Percentiles rank a stretch among this genome's conserved stretches.
These are phyloP conservation scores for Phoma sp. DNA, from an alignment of 2,329 filamentous ascomycete genomes.

Conservation along the genomic window DNA sequence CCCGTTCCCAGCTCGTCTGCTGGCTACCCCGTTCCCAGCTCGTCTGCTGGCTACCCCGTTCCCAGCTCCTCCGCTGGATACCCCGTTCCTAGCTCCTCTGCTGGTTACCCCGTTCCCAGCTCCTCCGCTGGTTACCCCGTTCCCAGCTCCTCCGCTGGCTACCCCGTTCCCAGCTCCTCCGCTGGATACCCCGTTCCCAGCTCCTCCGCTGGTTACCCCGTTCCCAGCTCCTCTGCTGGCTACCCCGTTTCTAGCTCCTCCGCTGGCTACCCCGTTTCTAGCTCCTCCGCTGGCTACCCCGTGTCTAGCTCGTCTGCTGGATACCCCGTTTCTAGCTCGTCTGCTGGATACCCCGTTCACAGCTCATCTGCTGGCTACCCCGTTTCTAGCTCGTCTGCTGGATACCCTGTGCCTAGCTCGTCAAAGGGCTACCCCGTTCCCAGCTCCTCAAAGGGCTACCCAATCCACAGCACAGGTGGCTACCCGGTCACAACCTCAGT, in stretches of 20 bases:
- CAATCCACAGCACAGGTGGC: too few species aligned
- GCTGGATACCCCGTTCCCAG: neutral
- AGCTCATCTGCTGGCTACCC: neutral
- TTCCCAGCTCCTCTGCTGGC: slow-evolving; percentile 10
- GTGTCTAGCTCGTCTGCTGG: slow-evolving; percentile 1
- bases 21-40: slow-evolving; percentile 6
- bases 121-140: too few species aligned
- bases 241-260: slow-evolving; percentile 1
- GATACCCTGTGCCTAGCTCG: neutral
- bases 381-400: neutral
- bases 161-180: too few species aligned
- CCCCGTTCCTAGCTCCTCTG: neutral
- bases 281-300: neutral
- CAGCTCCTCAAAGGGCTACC: slow-evolving; percentile 2
- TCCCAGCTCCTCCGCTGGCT: too few species aligned
- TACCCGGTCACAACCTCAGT: slow-evolving; percentile 17
- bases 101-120: neutral
- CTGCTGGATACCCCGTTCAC: neutral
- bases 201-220: neutral
- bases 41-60: neutral
- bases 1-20: slow-evolving; percentile 1
- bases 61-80: neutral
- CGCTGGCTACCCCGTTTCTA: slow-evolving; percentile 4
- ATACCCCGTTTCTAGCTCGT: slow-evolving; percentile 4
- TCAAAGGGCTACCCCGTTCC: neutral